These are phyloP conservation scores for Dendrobium nobile DNA, from an alignment of 106 monocot species.

Conservation along the genomic window DNA sequence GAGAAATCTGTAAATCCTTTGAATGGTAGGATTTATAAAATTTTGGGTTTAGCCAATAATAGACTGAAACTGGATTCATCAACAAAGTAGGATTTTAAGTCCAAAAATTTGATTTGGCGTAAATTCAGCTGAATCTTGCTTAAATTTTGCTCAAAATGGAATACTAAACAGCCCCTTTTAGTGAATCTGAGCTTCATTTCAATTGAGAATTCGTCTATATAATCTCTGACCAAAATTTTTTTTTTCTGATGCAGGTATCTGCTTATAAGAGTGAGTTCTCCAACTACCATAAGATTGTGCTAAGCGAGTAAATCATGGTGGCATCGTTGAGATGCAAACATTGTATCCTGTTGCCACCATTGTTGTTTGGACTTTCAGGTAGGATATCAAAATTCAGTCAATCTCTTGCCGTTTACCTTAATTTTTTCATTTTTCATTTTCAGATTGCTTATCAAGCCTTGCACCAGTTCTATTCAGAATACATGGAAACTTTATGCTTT, in stretches of 20 bases:
- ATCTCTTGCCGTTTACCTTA: neutral
- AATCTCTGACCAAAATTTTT: neutral
- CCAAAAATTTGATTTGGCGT: no score
- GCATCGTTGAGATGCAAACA: neutral
- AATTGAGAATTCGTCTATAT: neutral
- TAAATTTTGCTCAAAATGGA: no score
- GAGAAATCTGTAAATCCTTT: no score
- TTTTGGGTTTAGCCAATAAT: no score
- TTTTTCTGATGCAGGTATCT: conserved; percentile 2
- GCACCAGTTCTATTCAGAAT: neutral
- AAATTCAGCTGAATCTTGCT: no score
- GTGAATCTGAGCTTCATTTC: neutral
- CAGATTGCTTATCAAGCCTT: no score
- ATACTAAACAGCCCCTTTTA: no score
- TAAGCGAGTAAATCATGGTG: neutral
- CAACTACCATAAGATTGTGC: neutral
- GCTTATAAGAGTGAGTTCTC: neutral
- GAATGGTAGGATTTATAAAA: no score
- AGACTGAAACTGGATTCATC: no score
- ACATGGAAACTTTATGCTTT: neutral
- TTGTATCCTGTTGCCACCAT: neutral
- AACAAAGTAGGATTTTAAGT: no score
- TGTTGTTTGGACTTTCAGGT: neutral
- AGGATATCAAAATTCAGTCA: neutral
- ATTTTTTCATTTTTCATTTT: neutral